Conservation (phyloP, 2,329 filamentous ascomycete species). For the Phaeosphaeriaceae sp. region DNA sequence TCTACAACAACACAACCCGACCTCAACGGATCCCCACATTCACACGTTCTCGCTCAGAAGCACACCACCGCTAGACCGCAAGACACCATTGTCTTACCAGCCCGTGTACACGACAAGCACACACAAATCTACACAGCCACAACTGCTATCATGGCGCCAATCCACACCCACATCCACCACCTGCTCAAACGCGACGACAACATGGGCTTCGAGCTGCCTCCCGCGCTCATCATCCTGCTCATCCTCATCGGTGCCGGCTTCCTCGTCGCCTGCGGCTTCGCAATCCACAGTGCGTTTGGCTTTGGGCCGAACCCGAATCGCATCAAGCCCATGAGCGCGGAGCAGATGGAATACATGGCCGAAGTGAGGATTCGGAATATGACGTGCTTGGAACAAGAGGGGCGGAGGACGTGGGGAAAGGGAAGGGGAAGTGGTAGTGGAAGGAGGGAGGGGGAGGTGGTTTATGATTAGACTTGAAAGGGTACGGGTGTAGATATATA, state of each 20-base stretch:
- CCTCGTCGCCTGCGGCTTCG: constrained; percentile 25
- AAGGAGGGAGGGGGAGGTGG: not conserved
- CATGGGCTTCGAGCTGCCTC: constrained; percentile 20
- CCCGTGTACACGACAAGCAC: not conserved
- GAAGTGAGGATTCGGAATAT: constrained; percentile 26
- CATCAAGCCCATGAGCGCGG: constrained; percentile 13
- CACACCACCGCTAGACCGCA: not conserved
- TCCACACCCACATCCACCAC: not conserved
- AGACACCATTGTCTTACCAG: not conserved
- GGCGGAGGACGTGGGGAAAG: not conserved
- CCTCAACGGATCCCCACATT: not conserved
- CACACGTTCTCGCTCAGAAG: not conserved
- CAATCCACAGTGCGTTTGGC: constrained; percentile 23
- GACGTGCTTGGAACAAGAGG: constrained; percentile 12
- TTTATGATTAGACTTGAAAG: not conserved
- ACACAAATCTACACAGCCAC: not conserved
- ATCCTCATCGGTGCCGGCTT: constrained; percentile 23
- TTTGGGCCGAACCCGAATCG: constrained; percentile 13
- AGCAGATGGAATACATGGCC: constrained; percentile 32
- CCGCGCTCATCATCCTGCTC: constrained; percentile 25
- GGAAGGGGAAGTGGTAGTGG: not conserved
- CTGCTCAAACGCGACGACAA: constrained; percentile 20
- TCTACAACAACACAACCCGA: not conserved
- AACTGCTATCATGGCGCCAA: not conserved
- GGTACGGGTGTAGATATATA: not conserved